These are phyloP conservation scores for Yamadazyma atlantica DNA, from an alignment of 1,139 yeast species.

Conservation along the genomic window DNA sequence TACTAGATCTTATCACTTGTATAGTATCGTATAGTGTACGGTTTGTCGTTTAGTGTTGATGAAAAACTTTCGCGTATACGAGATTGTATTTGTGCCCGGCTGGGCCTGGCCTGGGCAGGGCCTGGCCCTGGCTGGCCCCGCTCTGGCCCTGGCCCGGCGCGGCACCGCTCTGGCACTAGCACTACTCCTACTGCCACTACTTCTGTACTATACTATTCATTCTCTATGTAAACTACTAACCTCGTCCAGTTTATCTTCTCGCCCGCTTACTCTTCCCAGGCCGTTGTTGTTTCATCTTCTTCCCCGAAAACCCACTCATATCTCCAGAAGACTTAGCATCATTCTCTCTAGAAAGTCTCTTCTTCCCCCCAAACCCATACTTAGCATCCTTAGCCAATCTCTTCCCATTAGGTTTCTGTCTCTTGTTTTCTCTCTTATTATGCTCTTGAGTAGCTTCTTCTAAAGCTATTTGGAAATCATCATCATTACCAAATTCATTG, in stretches of 20 bases:
- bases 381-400: slow-evolving; percentile 64
- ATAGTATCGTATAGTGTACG: too few species aligned
- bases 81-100: too few species aligned
- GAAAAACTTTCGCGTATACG: not conserved
- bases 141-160: too few species aligned
- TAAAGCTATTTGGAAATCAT: slow-evolving; percentile 70
- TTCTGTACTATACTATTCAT: too few species aligned
- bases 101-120: too few species aligned
- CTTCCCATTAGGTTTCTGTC: slow-evolving; percentile 61
- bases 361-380: slow-evolving; percentile 68
- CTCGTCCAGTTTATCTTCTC: too few species aligned
- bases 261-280: slow-evolving; percentile 74
- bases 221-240: too few species aligned
- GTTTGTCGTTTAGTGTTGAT: not conserved
- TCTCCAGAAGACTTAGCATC: slow-evolving; percentile 76
- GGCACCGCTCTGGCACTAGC: too few species aligned
- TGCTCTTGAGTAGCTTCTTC: slow-evolving; percentile 76
- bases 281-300: slow-evolving; percentile 60
- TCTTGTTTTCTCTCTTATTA: slow-evolving; percentile 36
- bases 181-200: too few species aligned
- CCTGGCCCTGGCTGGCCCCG: too few species aligned
- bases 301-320: slow-evolving; percentile 59
- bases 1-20: too few species aligned
- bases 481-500: slow-evolving; percentile 64
- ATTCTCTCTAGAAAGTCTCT: slow-evolving; percentile 70